phyloP scores from a whole-genome alignment of 495 filamentous ascomycete genomes.

The Immersiella caudata region DNA sequence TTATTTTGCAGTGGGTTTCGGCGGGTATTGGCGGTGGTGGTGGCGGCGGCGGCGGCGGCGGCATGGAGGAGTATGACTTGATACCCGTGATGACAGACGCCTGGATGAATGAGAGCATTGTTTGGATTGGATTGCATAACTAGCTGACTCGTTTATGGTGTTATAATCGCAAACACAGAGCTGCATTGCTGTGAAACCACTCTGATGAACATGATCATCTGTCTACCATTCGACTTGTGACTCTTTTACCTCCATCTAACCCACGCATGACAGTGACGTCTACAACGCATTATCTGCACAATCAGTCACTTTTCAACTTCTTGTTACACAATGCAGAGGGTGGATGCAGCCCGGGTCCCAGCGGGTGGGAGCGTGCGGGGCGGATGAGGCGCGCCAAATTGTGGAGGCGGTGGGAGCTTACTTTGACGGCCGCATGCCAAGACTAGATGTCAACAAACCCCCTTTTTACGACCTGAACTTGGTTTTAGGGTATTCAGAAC shows the following conservation, averaged over 20 bases:
- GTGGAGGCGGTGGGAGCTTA: slow-evolving; percentile 9
- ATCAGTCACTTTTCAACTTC: neutral
- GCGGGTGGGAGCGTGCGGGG: neutral
- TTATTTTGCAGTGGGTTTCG: neutral
- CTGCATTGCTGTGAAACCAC: no score
- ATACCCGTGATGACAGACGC: neutral
- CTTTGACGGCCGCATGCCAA: slow-evolving; percentile 7
- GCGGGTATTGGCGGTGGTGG: neutral
- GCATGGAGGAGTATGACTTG: neutral
- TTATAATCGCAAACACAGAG: neutral
- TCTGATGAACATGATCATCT: neutral
- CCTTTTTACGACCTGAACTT: neutral
- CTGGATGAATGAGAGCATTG: neutral
- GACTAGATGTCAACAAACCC: slow-evolving; percentile 12
- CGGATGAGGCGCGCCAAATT: neutral
- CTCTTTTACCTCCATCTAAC: neutral
- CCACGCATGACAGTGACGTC: neutral
- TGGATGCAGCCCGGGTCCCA: neutral
- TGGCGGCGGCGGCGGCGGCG: neutral
- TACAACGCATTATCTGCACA: neutral
- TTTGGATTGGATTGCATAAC: neutral
- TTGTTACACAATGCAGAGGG: neutral
- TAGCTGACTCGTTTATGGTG: neutral
- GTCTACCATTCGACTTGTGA: no score
- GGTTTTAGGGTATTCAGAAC: no score